Conservation (phyloP, 1,139 yeast species). For the Candida dubliniensis region DNA sequence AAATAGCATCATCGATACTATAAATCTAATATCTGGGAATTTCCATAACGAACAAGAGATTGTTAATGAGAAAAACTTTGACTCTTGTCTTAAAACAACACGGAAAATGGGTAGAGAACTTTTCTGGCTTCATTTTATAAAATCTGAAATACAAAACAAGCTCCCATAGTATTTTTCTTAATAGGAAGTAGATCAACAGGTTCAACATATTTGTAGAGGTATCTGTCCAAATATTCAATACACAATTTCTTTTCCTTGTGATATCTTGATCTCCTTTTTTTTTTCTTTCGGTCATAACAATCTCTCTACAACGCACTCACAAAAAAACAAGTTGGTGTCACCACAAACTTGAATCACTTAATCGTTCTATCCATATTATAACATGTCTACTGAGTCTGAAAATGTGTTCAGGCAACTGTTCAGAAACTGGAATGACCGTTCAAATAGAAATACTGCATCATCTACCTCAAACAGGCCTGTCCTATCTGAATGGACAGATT, state of each 20-base stretch:
- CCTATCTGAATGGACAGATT: conserved; percentile 48
- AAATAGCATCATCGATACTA: conserved; percentile 66
- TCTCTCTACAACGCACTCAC: no score
- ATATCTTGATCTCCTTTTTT: no score
- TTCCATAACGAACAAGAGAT: conserved; percentile 36
- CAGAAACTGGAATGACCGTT: conserved; percentile 38
- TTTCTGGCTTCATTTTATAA: conserved; percentile 52
- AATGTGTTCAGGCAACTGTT: conserved; percentile 44
- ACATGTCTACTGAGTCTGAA: conserved; percentile 35
- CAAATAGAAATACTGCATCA: conserved; percentile 12
- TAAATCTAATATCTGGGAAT: conserved; percentile 57
- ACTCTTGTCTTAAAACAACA: conserved; percentile 55
- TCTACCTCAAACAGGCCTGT: conserved; percentile 24
- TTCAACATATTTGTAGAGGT: no score
- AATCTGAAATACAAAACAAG: conserved; percentile 31
- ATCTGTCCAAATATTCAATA: no score
- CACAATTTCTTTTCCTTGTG: no score
- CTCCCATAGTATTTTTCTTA: conserved; percentile 19
- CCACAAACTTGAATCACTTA: neutral
- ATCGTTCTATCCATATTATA: neutral
- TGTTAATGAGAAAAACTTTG: conserved; percentile 41
- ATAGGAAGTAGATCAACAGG: neutral
- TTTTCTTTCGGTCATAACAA: no score
- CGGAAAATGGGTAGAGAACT: conserved; percentile 75
- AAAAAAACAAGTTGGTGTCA: neutral